Percentiles rank a stretch among this genome's conserved stretches.
Evolutionary conservation across 1,139 yeast species (phyloP).

Genomic region (Geotrichum macrosporum): DNA sequence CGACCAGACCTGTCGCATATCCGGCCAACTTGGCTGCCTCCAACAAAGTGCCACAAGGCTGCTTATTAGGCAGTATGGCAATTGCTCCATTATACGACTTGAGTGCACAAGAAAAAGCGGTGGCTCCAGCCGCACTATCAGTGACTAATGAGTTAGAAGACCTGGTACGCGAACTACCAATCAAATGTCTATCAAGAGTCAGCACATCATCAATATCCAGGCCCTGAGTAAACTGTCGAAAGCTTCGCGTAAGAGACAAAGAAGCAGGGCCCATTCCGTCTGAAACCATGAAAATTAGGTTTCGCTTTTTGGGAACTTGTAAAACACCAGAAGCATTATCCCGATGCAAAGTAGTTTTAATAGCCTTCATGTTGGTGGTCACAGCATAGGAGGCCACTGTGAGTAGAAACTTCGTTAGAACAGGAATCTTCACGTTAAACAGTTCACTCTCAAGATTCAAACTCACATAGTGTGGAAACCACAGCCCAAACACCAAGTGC

Average conservation of each 20-base stretch:
- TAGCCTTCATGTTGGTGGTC: constrained; percentile 1
- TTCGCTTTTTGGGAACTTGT: constrained; percentile 39
- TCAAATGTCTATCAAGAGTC: constrained; percentile 57
- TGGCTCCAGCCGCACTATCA: constrained; percentile 93
- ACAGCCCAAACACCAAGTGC: constrained; percentile 18
- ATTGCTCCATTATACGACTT: constrained; percentile 84
- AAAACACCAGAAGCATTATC: background rate
- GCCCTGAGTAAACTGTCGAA: constrained; percentile 53
- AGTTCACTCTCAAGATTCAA: too few relatives aligned
- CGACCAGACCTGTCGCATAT: constrained; percentile 77
- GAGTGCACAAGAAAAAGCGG: constrained; percentile 76
- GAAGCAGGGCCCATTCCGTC: constrained; percentile 94
- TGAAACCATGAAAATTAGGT: constrained; percentile 78
- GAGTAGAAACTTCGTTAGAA: too few relatives aligned
- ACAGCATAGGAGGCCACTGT: constrained; percentile 6
- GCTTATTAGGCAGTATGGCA: constrained; percentile 56
- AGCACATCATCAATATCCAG: constrained; percentile 52
- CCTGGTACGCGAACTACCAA: constrained; percentile 76
- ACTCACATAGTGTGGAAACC: constrained; percentile 10
- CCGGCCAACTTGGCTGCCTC: constrained; percentile 80
- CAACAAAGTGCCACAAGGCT: constrained; percentile 74
- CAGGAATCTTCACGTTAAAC: too few relatives aligned
- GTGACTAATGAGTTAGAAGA: constrained; percentile 70
- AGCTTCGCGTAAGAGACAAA: constrained; percentile 67
- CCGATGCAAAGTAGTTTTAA: background rate